phyloP scores from a whole-genome alignment of 1,284 basidiomycete genomes.

The Cryptococcus sp. region DNA sequence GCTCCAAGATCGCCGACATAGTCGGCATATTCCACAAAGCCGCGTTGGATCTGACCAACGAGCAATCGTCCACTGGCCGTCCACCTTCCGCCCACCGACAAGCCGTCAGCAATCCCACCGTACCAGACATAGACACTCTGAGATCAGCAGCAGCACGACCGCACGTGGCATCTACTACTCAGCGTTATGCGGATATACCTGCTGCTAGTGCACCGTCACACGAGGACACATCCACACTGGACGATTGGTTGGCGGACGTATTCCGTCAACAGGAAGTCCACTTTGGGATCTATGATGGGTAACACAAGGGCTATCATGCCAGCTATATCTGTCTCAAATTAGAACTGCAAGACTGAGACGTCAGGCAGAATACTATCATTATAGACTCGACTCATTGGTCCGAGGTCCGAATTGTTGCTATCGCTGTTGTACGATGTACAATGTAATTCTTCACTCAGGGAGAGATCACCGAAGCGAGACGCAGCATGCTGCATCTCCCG shows the following conservation, averaged over 20 bases:
- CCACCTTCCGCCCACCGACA: not conserved
- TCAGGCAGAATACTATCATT: too few species aligned
- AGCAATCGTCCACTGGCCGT: not conserved
- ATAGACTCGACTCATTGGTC: too few species aligned
- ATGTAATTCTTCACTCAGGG: too few species aligned
- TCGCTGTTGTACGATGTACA: too few species aligned
- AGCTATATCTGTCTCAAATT: too few species aligned
- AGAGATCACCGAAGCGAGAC: too few species aligned
- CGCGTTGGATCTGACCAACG: conserved; percentile 4
- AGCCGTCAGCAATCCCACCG: not conserved
- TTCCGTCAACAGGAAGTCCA: conserved; percentile 11
- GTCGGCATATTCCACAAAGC: conserved; percentile 17
- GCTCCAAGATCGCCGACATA: conserved; percentile 18
- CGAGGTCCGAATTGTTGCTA: too few species aligned
- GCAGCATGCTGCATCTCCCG: too few species aligned
- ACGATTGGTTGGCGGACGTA: conserved; percentile 19
- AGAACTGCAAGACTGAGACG: too few species aligned
- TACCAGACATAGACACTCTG: too few species aligned
- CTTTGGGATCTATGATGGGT: too few species aligned
- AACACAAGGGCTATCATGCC: too few species aligned
- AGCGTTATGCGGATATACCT: not conserved
- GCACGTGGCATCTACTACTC: not conserved
- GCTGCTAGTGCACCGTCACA: not conserved
- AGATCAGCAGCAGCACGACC: not conserved
- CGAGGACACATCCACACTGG: conserved; percentile 12